Evolutionary conservation across 2,329 filamentous ascomycete species (phyloP), one percentile per base, ranked within the genome.

Genomic region (Chrysoporthe deuterocubensis): DNA sequence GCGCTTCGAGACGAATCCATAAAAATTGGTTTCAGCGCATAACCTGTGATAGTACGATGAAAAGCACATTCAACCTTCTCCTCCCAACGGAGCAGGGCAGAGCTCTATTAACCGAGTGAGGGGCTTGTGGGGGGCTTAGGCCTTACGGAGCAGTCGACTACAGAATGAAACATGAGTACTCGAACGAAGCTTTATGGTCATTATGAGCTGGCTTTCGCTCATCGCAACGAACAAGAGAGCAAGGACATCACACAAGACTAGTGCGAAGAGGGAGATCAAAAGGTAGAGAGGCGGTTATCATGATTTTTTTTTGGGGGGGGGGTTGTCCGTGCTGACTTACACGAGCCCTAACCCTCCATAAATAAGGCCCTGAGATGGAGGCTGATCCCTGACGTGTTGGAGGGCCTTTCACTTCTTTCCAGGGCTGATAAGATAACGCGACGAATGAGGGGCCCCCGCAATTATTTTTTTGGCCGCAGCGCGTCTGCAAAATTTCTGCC

Each of bases 381-480:
- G 13, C 42, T 8, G 52, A 57, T 26, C 21, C 52, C 34, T 57
- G 21, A 34, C 37, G 37, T 40, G 37, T 26, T 26, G 57, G 57
- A 21, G 18, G 54, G 9, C 21, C n/a, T 7, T 14, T n/a, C 40
- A 21, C 50, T 56, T 59, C 52, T 62, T 62, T 48, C 5, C 71
- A 76, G 67, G 67, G 82, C 82, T 80, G 81, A 82, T 72, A 82
- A 81, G 76, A 64, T 64, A 64, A 58, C 40, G 26, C 42, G 11
- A 43, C 9, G 34, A 63, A 21, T 50, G 43, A 57, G 62, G 50
- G 50, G 62, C 50, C 62, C 54, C 63, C 63, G 63, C 63, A 46
- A 65, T 58, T 58, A 48, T 58, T 65, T 65, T 57, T 57, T 44
- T 46, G 18, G 52, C n/a, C 63, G 32, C 32, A 11, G 34, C 54